Conservation (phyloP, 495 filamentous ascomycete genomes). For the Trichoderma asperelloides region DNA sequence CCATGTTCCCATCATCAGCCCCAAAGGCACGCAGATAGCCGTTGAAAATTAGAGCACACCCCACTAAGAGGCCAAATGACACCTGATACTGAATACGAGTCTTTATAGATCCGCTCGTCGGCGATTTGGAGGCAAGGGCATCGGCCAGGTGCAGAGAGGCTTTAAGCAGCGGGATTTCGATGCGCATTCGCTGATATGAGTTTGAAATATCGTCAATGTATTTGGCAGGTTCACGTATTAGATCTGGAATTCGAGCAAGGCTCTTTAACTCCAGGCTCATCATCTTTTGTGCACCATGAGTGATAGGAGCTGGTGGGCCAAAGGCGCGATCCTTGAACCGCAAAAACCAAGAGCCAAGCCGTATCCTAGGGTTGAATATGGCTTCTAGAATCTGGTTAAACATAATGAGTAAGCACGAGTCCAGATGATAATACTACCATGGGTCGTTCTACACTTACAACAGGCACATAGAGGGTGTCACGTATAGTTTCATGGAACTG, state of each 20-base stretch:
- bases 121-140: neutral
- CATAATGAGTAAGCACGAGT: neutral
- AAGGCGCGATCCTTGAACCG: neutral
- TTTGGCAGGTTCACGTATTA: neutral
- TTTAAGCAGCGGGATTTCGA: neutral
- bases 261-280: neutral
- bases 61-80: neutral
- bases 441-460: neutral
- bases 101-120: neutral
- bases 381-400: neutral
- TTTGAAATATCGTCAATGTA: neutral
- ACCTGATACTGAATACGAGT: neutral
- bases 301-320: neutral
- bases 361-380: conserved; percentile 2
- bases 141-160: neutral
- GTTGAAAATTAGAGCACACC: neutral
- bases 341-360: neutral
- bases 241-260: neutral
- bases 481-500: neutral
- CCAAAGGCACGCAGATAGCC: neutral
- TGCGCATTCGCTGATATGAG: neutral
- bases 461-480: neutral
- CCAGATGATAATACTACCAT: neutral
- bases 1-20: neutral
- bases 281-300: neutral